A percentile compares a stretch with the other conserved stretches of the same genome.
Conservation (phyloP, 2,329 filamentous ascomycete species). For the Neurospora sp. region DNA sequence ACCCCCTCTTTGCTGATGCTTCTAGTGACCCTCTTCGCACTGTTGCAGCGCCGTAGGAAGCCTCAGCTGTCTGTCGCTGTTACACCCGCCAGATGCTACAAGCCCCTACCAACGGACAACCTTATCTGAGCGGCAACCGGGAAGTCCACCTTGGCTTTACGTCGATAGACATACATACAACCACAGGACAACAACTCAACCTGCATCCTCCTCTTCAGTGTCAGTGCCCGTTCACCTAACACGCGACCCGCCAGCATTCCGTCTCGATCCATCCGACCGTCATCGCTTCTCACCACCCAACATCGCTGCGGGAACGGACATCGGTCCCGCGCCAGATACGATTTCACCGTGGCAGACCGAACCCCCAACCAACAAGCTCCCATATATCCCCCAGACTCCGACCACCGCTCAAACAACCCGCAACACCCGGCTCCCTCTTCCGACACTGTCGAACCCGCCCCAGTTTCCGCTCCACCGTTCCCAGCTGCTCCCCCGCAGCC, state of each 20-base stretch:
- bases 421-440: constrained; percentile 39
- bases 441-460: constrained; percentile 36
- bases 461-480: constrained; percentile 17
- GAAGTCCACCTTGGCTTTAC: not conserved
- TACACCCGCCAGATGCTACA: not conserved
- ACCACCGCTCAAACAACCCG: constrained; percentile 57
- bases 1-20: not conserved
- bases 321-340: constrained; percentile 30
- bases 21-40: not conserved
- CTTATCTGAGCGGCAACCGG: not conserved
- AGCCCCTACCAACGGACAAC: not conserved
- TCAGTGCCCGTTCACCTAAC: not conserved
- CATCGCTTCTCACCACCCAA: not conserved
- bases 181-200: not conserved
- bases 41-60: not conserved
- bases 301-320: constrained; percentile 15
- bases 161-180: not conserved
- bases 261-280: not conserved
- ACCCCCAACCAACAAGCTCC: constrained; percentile 34
- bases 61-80: not conserved
- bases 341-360: constrained; percentile 65
- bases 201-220: not conserved
- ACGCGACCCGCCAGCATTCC: not conserved
- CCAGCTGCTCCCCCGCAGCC: constrained; percentile 10
- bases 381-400: constrained; percentile 49